phyloP scores from a whole-genome alignment of 257 asterid genomes.

The Petrea volubilis region DNA sequence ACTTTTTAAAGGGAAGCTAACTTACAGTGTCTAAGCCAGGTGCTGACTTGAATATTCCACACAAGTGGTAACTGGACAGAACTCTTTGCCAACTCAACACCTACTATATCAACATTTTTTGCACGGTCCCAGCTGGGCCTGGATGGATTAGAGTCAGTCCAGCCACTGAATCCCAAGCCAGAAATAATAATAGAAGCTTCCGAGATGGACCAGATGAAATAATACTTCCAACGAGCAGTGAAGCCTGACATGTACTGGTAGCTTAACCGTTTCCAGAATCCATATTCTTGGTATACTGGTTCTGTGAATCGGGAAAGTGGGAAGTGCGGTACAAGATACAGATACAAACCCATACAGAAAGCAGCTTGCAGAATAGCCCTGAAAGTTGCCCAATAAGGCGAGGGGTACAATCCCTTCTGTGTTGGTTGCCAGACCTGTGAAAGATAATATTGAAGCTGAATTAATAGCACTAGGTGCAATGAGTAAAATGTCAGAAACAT shows the following conservation, averaged over 20 bases:
- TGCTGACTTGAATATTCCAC: conserved; percentile 99
- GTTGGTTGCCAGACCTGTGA: conserved; percentile 78
- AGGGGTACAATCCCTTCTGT: conserved; percentile 64
- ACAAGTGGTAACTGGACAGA: conserved; percentile 86
- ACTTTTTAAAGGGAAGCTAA: conserved; percentile 24
- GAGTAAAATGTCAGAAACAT: too few relatives aligned
- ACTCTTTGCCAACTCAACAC: conserved; percentile 92
- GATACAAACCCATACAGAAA: conserved; percentile 87
- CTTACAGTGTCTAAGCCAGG: conserved; percentile 99
- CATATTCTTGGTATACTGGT: conserved; percentile 78
- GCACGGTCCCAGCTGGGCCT: conserved; percentile 94
- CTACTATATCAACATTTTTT: conserved; percentile 83
- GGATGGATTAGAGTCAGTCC: conserved; percentile 77
- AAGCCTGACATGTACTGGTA: conserved; percentile 93
- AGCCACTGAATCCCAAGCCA: conserved; percentile 97
- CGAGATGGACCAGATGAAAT: conserved; percentile 97
- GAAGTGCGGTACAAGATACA: conserved; percentile 78
- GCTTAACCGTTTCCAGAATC: conserved; percentile 75
- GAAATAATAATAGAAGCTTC: conserved; percentile 90
- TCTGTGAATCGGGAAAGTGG: conserved; percentile 87
- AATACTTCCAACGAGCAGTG: conserved; percentile 97
- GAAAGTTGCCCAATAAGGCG: conserved; percentile 83
- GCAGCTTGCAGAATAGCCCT: conserved; percentile 91
- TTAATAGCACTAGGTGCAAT: background rate
- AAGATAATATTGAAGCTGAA: conserved; percentile 21